Evolutionary conservation across 176 grass and related monocot species (phyloP).

Genomic region (Zea mays): DNA sequence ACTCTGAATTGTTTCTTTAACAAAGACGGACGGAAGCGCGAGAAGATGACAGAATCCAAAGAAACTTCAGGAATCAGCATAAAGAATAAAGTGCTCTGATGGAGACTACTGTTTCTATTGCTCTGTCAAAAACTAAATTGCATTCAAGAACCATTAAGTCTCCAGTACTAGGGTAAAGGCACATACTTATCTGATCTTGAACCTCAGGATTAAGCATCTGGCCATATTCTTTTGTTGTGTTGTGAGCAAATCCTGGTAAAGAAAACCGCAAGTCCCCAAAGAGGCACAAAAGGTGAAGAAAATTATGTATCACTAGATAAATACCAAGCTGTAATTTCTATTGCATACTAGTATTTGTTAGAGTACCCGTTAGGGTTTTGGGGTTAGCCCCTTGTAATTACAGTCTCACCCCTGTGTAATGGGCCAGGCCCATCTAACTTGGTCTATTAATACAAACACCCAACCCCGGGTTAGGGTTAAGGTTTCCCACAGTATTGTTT

Average conservation of each 20-base stretch:
- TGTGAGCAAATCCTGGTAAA: conserved; percentile 49
- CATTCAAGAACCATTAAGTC: background rate
- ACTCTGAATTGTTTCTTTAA: background rate
- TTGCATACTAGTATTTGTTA: background rate
- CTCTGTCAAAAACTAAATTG: background rate
- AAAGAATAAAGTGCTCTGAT: background rate
- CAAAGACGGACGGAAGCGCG: background rate
- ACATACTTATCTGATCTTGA: conserved; percentile 48
- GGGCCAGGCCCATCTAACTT: too few relatives aligned
- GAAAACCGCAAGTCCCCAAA: background rate
- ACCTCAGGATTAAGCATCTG: conserved; percentile 34
- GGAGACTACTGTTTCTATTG: background rate
- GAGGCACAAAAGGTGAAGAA: background rate
- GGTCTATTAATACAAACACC: too few relatives aligned
- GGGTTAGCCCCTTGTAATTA: too few relatives aligned
- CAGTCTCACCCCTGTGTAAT: too few relatives aligned
- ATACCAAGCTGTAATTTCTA: background rate
- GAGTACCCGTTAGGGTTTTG: too few relatives aligned
- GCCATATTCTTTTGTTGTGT: conserved; percentile 41
- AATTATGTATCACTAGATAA: background rate
- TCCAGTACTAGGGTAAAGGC: conserved; percentile 5
- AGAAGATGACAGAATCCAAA: background rate
- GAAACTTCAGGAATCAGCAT: background rate
- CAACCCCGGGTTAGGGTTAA: too few relatives aligned
- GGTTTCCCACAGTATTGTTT: background rate